Evolutionary conservation across 2,329 filamentous ascomycete genomes (phyloP).

Genomic region (Piedraia hortae): DNA sequence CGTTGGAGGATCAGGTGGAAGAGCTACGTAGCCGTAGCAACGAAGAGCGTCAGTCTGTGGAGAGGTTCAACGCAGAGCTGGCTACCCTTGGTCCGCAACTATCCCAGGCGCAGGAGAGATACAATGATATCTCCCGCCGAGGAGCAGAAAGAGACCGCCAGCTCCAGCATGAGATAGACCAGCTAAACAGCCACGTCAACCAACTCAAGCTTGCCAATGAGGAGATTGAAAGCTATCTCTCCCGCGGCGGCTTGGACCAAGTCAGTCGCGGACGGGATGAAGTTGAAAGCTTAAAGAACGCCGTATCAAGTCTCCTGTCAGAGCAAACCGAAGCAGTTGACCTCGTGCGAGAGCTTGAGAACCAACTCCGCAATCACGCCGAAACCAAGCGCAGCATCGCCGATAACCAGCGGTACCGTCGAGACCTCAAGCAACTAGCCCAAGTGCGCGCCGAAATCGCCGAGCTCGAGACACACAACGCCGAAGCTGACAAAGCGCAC

Average conservation of each 20-base stretch:
- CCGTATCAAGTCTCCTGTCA: slow-evolving; percentile 35
- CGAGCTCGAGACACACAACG: slow-evolving; percentile 50
- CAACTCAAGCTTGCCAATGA: slow-evolving; percentile 48
- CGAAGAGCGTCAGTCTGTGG: slow-evolving; percentile 42
- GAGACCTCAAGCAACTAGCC: slow-evolving; percentile 40
- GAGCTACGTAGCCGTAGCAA: slow-evolving; percentile 39
- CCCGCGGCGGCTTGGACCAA: slow-evolving; percentile 44
- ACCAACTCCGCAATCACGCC: slow-evolving; percentile 52
- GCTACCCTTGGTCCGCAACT: slow-evolving; percentile 50
- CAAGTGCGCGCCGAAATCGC: slow-evolving; percentile 40
- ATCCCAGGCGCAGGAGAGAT: slow-evolving; percentile 42
- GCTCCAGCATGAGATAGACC: slow-evolving; percentile 41
- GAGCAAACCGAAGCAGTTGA: slow-evolving; percentile 40
- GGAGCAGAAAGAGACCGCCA: slow-evolving; percentile 46
- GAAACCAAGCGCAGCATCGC: slow-evolving; percentile 62
- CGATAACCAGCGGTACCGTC: slow-evolving; percentile 70
- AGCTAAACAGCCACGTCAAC: slow-evolving; percentile 44
- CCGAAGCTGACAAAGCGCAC: slow-evolving; percentile 52
- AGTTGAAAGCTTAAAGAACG: slow-evolving; percentile 37
- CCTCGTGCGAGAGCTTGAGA: slow-evolving; percentile 49
- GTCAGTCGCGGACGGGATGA: slow-evolving; percentile 42
- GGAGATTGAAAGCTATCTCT: slow-evolving; percentile 56
- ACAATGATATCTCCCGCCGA: slow-evolving; percentile 47
- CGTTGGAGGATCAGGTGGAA: slow-evolving; percentile 42
- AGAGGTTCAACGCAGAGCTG: slow-evolving; percentile 42